Evolutionary conservation across 202 grass and related monocot genomes (phyloP).

Genomic region (Eragrostis tef): DNA sequence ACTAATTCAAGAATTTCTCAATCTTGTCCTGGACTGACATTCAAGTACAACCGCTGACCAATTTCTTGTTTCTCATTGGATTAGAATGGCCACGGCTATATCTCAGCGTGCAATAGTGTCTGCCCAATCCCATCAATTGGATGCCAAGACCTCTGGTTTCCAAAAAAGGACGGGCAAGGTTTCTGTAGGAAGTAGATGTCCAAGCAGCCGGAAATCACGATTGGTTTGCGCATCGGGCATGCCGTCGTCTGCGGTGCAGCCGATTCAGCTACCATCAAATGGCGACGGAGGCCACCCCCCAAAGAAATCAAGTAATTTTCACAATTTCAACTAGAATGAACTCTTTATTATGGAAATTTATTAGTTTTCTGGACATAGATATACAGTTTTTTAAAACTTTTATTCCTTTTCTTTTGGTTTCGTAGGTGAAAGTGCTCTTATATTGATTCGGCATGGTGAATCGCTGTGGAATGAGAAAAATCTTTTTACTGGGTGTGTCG

Average conservation of each 20-base stretch:
- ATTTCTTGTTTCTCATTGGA: slow-evolving; percentile 7
- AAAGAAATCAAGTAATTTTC: slow-evolving; percentile 76
- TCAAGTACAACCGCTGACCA: background rate
- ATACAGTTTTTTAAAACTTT: slow-evolving; percentile 7
- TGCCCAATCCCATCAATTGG: slow-evolving; percentile 33
- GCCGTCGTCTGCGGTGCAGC: slow-evolving; percentile 52
- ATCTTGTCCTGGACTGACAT: background rate
- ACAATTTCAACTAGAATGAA: background rate
- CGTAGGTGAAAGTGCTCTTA: slow-evolving; percentile 91
- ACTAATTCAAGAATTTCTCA: background rate
- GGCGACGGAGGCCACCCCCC: slow-evolving; percentile 38
- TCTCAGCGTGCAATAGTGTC: slow-evolving; percentile 52
- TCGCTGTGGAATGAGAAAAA: slow-evolving; percentile 97
- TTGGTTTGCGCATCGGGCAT: slow-evolving; percentile 49
- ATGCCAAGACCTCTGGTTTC: slow-evolving; percentile 17
- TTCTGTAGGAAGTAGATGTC: slow-evolving; percentile 21
- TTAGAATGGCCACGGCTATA: slow-evolving; percentile 63
- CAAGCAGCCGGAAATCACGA: slow-evolving; percentile 31
- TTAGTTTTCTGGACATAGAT: background rate
- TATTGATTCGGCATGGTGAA: slow-evolving; percentile 87
- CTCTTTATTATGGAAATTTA: background rate
- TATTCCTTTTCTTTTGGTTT: slow-evolving; percentile 12
- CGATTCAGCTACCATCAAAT: slow-evolving; percentile 50
- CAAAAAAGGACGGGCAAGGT: slow-evolving; percentile 35
- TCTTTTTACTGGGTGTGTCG: slow-evolving; percentile 94